Evolutionary conservation across 2,329 filamentous ascomycete genomes (phyloP).

Genomic region (Cordyceps sp.): DNA sequence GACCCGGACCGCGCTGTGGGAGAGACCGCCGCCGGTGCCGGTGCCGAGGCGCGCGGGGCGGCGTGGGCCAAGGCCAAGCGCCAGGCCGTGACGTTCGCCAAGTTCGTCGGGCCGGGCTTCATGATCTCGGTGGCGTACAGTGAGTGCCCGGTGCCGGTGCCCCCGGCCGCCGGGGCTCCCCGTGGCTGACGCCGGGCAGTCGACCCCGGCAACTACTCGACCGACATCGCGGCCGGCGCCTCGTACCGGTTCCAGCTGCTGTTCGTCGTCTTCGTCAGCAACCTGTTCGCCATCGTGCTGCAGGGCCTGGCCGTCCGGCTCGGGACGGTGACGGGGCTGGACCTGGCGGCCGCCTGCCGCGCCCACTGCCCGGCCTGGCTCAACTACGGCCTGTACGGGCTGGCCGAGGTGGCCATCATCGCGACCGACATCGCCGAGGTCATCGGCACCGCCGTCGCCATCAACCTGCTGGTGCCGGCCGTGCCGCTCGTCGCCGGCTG

Average conservation of each 20-base stretch:
- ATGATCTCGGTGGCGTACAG: constrained; percentile 44
- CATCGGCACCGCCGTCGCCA: constrained; percentile 53
- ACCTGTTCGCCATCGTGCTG: constrained; percentile 54
- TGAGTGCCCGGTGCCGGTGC: constrained; percentile 12
- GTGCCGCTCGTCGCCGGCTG: constrained; percentile 52
- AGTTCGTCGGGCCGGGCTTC: constrained; percentile 49
- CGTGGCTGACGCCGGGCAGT: constrained; percentile 14
- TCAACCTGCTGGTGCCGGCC: constrained; percentile 47
- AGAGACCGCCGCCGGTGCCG: background rate
- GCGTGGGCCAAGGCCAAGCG: background rate
- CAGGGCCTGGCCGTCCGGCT: constrained; percentile 54
- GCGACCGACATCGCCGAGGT: constrained; percentile 59
- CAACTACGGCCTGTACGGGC: constrained; percentile 40
- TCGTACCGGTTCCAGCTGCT: constrained; percentile 48
- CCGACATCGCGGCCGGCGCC: constrained; percentile 52
- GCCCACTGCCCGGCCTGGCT: constrained; percentile 50
- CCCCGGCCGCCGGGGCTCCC: background rate
- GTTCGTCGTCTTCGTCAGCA: constrained; percentile 52
- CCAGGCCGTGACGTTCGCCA: constrained; percentile 13
- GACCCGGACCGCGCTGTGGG: no score
- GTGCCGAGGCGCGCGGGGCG: background rate
- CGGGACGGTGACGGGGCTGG: constrained; percentile 50
- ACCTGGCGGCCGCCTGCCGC: constrained; percentile 49
- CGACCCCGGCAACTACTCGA: constrained; percentile 52
- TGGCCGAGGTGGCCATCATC: constrained; percentile 52